Percentiles rank a stretch among this genome's conserved stretches.
Conservation (phyloP, 2,329 filamentous ascomycete genomes). For the Orbilia blumenaviensis region DNA sequence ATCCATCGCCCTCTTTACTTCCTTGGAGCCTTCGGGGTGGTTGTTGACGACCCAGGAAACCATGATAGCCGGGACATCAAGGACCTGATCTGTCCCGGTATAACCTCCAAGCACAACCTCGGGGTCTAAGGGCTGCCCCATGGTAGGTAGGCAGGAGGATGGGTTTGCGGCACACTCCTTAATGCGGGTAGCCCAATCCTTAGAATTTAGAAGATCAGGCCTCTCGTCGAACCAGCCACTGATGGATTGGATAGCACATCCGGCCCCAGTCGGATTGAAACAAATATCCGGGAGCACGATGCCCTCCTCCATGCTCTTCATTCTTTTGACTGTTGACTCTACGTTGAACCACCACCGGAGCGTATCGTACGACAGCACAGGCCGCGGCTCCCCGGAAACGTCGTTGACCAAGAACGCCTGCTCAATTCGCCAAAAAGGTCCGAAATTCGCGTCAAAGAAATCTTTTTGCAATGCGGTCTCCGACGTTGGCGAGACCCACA, state of each 20-base stretch:
- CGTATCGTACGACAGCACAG: slow-evolving; percentile 87
- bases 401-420: slow-evolving; percentile 95
- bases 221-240: slow-evolving; percentile 83
- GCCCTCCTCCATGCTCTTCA: slow-evolving; percentile 75
- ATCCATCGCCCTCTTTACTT: slow-evolving; percentile 79
- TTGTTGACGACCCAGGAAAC: slow-evolving; percentile 97
- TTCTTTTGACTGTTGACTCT: slow-evolving; percentile 76
- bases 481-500: slow-evolving; percentile 97
- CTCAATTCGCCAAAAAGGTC: slow-evolving; percentile 92
- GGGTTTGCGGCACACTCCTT: slow-evolving; percentile 79
- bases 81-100: slow-evolving; percentile 70
- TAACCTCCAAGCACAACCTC: slow-evolving; percentile 87
- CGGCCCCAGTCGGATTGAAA: slow-evolving; percentile 88
- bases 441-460: slow-evolving; percentile 93
- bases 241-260: slow-evolving; percentile 92
- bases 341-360: slow-evolving; percentile 93
- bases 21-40: slow-evolving; percentile 75
- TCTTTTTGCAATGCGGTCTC: slow-evolving; percentile 89
- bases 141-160: slow-evolving; percentile 83
- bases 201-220: slow-evolving; percentile 69
- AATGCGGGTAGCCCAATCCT: slow-evolving; percentile 77
- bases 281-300: slow-evolving; percentile 83
- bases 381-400: slow-evolving; percentile 72
- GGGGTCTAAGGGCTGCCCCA: slow-evolving; percentile 86
- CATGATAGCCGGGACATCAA: slow-evolving; percentile 80